A percentile compares a stretch with the other conserved stretches of the same genome.
These are phyloP conservation scores for Endothia cerciana DNA, from an alignment of 2,329 filamentous ascomycete species.

Conservation along the genomic window DNA sequence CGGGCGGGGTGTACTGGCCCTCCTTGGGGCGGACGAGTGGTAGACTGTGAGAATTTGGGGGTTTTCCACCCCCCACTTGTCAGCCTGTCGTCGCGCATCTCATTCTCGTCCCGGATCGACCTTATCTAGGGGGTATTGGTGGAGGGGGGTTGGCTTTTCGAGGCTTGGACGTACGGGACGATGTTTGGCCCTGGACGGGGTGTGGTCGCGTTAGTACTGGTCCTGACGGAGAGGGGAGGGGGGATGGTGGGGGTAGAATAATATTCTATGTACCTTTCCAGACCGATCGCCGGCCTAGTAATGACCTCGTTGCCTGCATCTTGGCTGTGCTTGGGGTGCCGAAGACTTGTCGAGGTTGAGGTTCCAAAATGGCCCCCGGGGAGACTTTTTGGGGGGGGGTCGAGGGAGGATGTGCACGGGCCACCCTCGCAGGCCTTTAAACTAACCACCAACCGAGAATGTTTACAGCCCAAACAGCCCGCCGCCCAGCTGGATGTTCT, in stretches of 20 bases:
- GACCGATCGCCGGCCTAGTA: slow-evolving; percentile 34
- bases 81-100: background rate
- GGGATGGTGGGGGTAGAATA: background rate
- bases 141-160: slow-evolving; percentile 25
- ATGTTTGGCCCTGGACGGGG: slow-evolving; percentile 67
- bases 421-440: background rate
- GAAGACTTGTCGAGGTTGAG: background rate
- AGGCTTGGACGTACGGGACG: slow-evolving; percentile 46
- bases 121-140: background rate
- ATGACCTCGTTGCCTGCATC: slow-evolving; percentile 43
- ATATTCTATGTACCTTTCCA: slow-evolving; percentile 25
- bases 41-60: slow-evolving; percentile 48
- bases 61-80: too few species aligned
- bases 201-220: background rate
- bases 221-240: background rate
- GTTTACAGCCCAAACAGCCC: too few species aligned
- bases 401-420: background rate
- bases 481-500: too few species aligned
- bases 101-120: slow-evolving; percentile 13
- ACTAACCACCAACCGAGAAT: too few species aligned
- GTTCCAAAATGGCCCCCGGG: background rate
- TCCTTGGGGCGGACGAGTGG: slow-evolving; percentile 65
- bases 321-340: slow-evolving; percentile 29
- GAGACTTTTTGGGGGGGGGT: background rate
- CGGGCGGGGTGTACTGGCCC: slow-evolving; percentile 69